Conservation (phyloP, 2,329 filamentous ascomycete genomes). For the Penicillium capsulatum region DNA sequence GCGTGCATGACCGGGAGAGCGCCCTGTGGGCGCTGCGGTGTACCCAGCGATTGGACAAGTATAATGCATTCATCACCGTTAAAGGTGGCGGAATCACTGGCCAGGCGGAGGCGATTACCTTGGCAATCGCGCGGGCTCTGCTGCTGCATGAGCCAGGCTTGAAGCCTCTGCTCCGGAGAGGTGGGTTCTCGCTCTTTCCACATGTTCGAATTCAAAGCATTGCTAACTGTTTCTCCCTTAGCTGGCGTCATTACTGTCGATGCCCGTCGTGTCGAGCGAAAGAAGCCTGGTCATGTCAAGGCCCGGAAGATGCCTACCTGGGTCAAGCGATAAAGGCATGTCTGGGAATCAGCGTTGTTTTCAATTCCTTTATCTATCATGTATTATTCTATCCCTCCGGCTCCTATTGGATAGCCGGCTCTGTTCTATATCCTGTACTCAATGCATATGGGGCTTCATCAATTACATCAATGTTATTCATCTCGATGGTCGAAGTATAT, state of each 20-base stretch:
- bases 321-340: slow-evolving; percentile 68
- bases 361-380: slow-evolving; percentile 25
- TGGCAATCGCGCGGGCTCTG: slow-evolving; percentile 84
- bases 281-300: slow-evolving; percentile 95
- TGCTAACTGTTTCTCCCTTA: slow-evolving; percentile 42
- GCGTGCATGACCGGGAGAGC: slow-evolving; percentile 90
- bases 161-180: slow-evolving; percentile 81
- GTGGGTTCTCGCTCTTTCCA: slow-evolving; percentile 53
- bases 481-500: too few species aligned
- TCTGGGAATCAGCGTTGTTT: slow-evolving; percentile 14
- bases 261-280: slow-evolving; percentile 87
- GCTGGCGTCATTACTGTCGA: slow-evolving; percentile 91
- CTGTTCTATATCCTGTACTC: slow-evolving; percentile 30
- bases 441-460: slow-evolving; percentile 24
- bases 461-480: slow-evolving; percentile 3
- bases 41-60: slow-evolving; percentile 83
- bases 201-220: not conserved
- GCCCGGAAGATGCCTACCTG: slow-evolving; percentile 96
- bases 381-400: slow-evolving; percentile 26
- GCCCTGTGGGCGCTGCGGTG: slow-evolving; percentile 85
- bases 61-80: slow-evolving; percentile 88
- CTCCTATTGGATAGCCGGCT: slow-evolving; percentile 21
- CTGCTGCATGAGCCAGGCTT: slow-evolving; percentile 86
- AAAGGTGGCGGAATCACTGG: slow-evolving; percentile 87
- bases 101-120: slow-evolving; percentile 88